Evolutionary conservation across 805 yeast genomes (phyloP), one percentile per base, ranked within the genome.

Genomic region (Candida oleophila): DNA sequence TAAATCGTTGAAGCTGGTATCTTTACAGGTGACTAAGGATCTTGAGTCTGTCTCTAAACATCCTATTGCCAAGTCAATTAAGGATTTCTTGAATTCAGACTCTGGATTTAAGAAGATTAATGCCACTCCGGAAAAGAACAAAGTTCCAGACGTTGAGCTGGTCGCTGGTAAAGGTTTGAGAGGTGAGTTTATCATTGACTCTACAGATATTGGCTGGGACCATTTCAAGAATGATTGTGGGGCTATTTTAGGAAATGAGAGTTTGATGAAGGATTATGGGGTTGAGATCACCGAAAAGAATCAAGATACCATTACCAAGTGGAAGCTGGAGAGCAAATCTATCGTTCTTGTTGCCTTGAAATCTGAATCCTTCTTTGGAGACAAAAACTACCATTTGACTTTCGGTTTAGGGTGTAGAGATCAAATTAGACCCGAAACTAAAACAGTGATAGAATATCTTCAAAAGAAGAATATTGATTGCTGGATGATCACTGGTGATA

Each of bases 401-500:
- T 58, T 81, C 34, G 63, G 80, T 47, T 52, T 82, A 50, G 85
- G 81, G 2, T 81, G 83, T 30, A 74, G 87, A 41, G 92, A 87
- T 58, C 75, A 77, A 45, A 59, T 81, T 4, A 60, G 85, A 50
- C 71, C 76, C 0, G 94, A 87, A 57, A 71, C 89, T 2, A 69
- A 67, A 32, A 54, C 55, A 18, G 85, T 85, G 0, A 69, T 86
- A 16, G 44, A 52, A 16, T 57, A 49, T 36, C 58, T 71, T 4
- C 60, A 62, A 22, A 55, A 65, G 5, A 64, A 65, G 4, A 74
- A 76, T 4, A 77, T 85, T 16, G 75, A 76, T 19, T 77, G 85
- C 43, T 86, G 86, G 82, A 83, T 86, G 87, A 80, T 87, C 36
- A 81, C 89, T 3, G 94, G 94, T 18, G 94, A 87, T 59, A 85